Percentiles rank a stretch among this genome's conserved stretches.
phyloP scores from a whole-genome alignment of 306 rosid species.

The Notholithocarpus densiflorus region DNA sequence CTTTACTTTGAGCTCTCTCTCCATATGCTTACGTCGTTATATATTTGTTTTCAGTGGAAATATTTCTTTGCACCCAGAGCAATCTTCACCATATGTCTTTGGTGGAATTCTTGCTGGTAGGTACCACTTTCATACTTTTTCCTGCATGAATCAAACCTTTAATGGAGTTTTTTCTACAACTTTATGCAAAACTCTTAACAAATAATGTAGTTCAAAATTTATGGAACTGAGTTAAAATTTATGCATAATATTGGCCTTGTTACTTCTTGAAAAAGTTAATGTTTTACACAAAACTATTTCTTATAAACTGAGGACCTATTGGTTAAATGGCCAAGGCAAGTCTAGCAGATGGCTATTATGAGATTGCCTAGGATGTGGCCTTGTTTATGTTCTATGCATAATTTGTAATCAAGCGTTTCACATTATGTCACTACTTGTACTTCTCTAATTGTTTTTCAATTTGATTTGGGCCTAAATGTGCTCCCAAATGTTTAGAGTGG shows the following conservation, averaged over 20 bases:
- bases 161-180: background rate
- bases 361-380: constrained; percentile 9
- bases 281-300: constrained; percentile 2
- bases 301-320: constrained; percentile 13
- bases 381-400: background rate
- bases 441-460: background rate
- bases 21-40: constrained; percentile 27
- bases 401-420: background rate
- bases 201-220: constrained; percentile 1
- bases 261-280: constrained; percentile 5
- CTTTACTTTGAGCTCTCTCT: constrained; percentile 12
- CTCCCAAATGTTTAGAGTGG: constrained; percentile 8
- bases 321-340: constrained; percentile 15
- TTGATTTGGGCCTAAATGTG: background rate
- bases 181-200: background rate
- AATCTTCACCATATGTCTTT: constrained; percentile 48
- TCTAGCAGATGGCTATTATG: constrained; percentile 11
- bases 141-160: constrained; percentile 27
- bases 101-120: constrained; percentile 99
- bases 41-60: constrained; percentile 67
- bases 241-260: background rate
- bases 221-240: background rate
- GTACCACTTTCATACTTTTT: constrained; percentile 23
- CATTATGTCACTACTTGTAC: constrained; percentile 16
- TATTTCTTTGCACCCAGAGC: constrained; percentile 63